A percentile compares a stretch with the other conserved stretches of the same genome.
Evolutionary conservation across 2,329 filamentous ascomycete species (phyloP).

Genomic region (Verticillium nonalfalfae): DNA sequence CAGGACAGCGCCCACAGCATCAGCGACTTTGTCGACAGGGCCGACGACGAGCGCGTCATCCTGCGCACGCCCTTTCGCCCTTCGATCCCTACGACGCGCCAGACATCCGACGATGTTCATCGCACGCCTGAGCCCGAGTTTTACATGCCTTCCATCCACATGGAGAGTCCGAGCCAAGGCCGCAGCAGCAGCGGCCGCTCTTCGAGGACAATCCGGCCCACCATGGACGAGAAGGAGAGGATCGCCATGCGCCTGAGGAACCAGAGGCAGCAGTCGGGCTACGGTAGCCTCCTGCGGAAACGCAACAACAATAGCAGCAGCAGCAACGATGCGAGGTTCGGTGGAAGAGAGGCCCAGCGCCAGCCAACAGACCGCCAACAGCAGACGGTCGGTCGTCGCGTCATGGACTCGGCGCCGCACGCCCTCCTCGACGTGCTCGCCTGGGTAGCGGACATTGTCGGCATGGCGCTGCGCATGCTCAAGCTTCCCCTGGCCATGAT

Average conservation of each 20-base stretch:
- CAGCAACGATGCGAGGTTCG: background rate
- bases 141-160: slow-evolving; percentile 42
- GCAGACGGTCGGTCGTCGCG: slow-evolving; percentile 18
- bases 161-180: slow-evolving; percentile 19
- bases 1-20: slow-evolving; percentile 44
- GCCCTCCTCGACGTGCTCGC: slow-evolving; percentile 30
- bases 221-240: background rate
- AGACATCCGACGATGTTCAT: slow-evolving; percentile 3
- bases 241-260: background rate
- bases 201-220: slow-evolving; percentile 24
- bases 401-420: slow-evolving; percentile 28
- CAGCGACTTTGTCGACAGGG: slow-evolving; percentile 43
- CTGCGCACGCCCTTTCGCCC: slow-evolving; percentile 49
- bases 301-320: background rate
- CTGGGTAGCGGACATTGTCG: slow-evolving; percentile 51
- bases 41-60: slow-evolving; percentile 50
- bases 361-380: background rate
- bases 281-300: background rate
- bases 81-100: slow-evolving; percentile 34
- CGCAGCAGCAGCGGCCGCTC: slow-evolving; percentile 26
- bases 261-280: background rate
- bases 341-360: background rate
- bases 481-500: slow-evolving; percentile 59
- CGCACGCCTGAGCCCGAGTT: slow-evolving; percentile 44
- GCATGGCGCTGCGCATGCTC: slow-evolving; percentile 52